Evolutionary conservation across 2,329 filamentous ascomycete species (phyloP), one percentile per base, ranked within the genome.

Genomic region (Fusarium sp.): DNA sequence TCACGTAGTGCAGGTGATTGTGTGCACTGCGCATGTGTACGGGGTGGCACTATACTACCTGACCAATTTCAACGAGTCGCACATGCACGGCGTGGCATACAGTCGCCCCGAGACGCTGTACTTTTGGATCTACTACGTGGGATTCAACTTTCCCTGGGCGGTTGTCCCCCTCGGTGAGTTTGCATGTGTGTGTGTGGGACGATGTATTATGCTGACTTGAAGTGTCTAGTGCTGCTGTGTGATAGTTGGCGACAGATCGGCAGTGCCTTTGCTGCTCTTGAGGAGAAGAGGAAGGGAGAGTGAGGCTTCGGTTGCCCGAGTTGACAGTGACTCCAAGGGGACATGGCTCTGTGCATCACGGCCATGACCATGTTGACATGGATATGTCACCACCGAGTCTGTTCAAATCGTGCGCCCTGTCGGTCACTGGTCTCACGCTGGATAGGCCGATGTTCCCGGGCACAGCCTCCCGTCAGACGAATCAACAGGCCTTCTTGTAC

Each of bases 101-200:
- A 90, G 87, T 73, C 85, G 90, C 27, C 90, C 90, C 2, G 90
- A 92, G 80, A 81, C 84, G 25, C 78, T 89, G 33, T 92, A 92
- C 75, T 91, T 88, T 75, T 92, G 90, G 90, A 82, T 89, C 20
- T 92, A 92, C 75, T 92, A 90, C 70, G 83, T 89, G 6, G 87
- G 87, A 3, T 87, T 91, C 79, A 92, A 92, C 76, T 78, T 86
- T 17, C 89, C 90, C 1, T 92, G 90, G 90, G 87, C 85, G 1
- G 74, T 90, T 1, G 85, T 91, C 27, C 90, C 90, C 7, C 75
- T 83, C 3, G 77, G 89, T 91, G 76, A 82, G 88, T 86, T 6
- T 37, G 20, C 27, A n/a, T 54, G 12, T 33, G 20, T 54, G 35
- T 45, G 40, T 15, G 27, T 20, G 37, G 25, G 35, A 33, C 25